A percentile compares a stretch with the other conserved stretches of the same genome.
These are phyloP conservation scores for Rubroboletus pulcherrimus DNA, from an alignment of 768 basidiomycete genomes.

Conservation along the genomic window DNA sequence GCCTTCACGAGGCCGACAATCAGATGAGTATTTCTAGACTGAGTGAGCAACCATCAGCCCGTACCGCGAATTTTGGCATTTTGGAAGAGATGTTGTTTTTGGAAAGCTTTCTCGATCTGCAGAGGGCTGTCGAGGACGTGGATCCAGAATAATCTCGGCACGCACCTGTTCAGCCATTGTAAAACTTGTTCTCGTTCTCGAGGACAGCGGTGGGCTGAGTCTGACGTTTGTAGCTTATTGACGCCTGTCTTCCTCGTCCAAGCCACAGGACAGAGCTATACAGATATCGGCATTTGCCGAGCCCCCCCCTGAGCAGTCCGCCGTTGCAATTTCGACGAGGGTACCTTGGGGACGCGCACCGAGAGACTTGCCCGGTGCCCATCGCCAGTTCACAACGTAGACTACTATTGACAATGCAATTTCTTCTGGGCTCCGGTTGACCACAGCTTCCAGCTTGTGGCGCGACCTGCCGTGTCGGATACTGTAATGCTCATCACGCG, in stretches of 20 bases:
- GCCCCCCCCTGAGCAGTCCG: too few species aligned
- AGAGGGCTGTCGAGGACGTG: background rate
- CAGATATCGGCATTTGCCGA: constrained; percentile 37
- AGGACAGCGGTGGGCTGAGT: background rate
- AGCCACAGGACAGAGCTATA: constrained; percentile 41
- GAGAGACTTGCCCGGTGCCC: background rate
- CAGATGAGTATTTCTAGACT: constrained; percentile 7
- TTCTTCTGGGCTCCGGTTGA: background rate
- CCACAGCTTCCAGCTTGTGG: background rate
- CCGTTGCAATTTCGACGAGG: background rate
- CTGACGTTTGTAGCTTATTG: background rate
- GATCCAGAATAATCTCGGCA: background rate
- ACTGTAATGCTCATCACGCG: constrained; percentile 26
- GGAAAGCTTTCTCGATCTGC: constrained; percentile 95
- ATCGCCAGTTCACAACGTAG: background rate
- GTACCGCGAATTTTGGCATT: constrained; percentile 90
- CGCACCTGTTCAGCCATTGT: constrained; percentile 64
- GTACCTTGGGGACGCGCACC: too few species aligned
- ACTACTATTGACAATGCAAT: background rate
- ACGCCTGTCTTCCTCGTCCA: constrained; percentile 11
- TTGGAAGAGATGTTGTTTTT: constrained; percentile 98
- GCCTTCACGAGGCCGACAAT: constrained; percentile 35
- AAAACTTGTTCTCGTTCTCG: constrained; percentile 7
- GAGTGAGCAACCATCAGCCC: constrained; percentile 32
- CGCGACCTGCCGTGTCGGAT: constrained; percentile 5